phyloP scores from a whole-genome alignment of 495 filamentous ascomycete species.

The Articulospora tetracladia region DNA sequence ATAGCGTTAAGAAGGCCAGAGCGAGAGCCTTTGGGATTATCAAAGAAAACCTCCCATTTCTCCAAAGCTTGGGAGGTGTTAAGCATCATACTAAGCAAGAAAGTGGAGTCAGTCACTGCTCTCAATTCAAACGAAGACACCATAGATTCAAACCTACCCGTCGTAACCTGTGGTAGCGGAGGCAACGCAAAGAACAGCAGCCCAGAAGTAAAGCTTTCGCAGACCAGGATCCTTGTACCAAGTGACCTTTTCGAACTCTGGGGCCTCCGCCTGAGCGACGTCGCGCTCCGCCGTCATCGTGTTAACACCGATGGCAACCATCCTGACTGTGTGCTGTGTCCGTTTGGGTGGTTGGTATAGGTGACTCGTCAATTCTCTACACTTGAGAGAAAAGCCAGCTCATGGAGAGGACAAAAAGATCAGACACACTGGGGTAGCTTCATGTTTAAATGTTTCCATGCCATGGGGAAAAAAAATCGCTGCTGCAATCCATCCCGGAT shows the following conservation, averaged over 20 bases:
- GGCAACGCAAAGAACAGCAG: conserved; percentile 32
- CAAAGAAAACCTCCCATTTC: conserved; percentile 45
- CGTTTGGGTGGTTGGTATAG: neutral
- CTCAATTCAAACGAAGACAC: neutral
- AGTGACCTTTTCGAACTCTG: conserved; percentile 45
- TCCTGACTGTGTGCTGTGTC: conserved; percentile 8
- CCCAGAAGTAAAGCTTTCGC: conserved; percentile 34
- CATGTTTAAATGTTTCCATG: neutral
- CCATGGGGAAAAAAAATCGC: neutral
- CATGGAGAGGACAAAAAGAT: neutral
- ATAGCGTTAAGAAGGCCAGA: conserved; percentile 65
- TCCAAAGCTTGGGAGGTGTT: conserved; percentile 50
- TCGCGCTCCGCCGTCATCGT: neutral
- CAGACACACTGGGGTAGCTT: neutral
- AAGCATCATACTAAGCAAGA: conserved; percentile 45
- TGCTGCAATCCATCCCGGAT: neutral
- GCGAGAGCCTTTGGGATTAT: conserved; percentile 44
- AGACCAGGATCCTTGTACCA: conserved; percentile 34
- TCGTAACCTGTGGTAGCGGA: conserved; percentile 34
- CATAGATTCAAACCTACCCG: conserved; percentile 25
- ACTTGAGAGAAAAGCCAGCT: neutral
- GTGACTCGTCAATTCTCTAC: neutral
- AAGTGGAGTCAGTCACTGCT: neutral
- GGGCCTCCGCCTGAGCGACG: conserved; percentile 44
- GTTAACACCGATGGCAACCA: conserved; percentile 13